Conservation (phyloP, 208 protist genomes). For the Leptomonas seymouri region DNA sequence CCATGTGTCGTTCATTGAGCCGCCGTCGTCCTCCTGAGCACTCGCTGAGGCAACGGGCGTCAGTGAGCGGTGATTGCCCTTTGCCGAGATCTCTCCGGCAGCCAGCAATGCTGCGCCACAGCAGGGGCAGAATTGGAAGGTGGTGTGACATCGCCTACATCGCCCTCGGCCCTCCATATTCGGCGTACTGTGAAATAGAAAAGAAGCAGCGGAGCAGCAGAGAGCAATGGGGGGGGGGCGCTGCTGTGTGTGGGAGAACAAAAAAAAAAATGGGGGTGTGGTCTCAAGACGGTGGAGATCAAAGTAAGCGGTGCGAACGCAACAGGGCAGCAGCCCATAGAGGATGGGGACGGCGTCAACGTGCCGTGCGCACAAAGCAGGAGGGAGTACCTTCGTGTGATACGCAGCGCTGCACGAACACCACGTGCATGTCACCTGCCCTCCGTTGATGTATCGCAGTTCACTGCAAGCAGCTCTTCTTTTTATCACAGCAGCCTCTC, state of each 20-base stretch:
- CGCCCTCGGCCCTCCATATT: neutral
- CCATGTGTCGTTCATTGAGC: neutral
- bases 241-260: no score
- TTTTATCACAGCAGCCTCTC: no score
- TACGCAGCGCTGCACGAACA: no score
- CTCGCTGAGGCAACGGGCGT: neutral
- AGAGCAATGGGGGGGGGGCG: neutral
- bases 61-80: neutral
- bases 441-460: no score
- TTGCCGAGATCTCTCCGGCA: neutral
- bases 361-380: no score
- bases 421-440: no score
- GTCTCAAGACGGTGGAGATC: no score
- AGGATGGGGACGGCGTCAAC: no score
- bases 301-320: no score
- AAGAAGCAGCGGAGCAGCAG: neutral
- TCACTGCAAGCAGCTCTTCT: no score
- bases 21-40: neutral
- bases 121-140: conserved; percentile 35
- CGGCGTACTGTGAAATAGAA: neutral
- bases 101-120: conserved; percentile 21
- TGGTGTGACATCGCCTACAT: conserved; percentile 23
- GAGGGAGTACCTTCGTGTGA: no score
- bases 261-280: neutral
- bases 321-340: no score